Evolutionary conservation across 129 eudicot species (phyloP).

Genomic region (Mikania micrantha): DNA sequence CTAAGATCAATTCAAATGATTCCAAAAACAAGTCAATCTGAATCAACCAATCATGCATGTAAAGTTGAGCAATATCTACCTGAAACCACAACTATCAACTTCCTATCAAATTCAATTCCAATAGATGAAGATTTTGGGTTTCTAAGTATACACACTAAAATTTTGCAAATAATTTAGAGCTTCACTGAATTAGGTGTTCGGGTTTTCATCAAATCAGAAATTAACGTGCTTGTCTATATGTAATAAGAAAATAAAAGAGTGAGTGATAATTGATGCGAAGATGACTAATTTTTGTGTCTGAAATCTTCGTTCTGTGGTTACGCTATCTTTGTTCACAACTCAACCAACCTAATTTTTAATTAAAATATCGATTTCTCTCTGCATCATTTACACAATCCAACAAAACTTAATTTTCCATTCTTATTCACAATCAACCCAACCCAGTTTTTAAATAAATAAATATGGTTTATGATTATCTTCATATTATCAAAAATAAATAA

Average conservation of each 20-base stretch:
- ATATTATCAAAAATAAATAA: too few relatives aligned
- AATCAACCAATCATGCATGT: not conserved
- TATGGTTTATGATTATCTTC: too few relatives aligned
- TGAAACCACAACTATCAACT: constrained; percentile 20
- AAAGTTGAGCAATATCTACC: constrained; percentile 8
- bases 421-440: too few relatives aligned
- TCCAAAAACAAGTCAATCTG: too few relatives aligned
- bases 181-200: constrained; percentile 12
- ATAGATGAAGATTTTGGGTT: constrained; percentile 19
- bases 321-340: too few relatives aligned
- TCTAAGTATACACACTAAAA: not conserved
- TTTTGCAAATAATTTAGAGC: too few relatives aligned
- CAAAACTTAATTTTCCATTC: too few relatives aligned
- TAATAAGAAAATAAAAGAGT: not conserved
- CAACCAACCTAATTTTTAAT: too few relatives aligned
- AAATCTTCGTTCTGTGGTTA: constrained; percentile 5
- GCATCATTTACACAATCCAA: too few relatives aligned
- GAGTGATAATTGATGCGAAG: constrained; percentile 21
- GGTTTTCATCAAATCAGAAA: constrained; percentile 15
- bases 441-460: too few relatives aligned
- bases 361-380: too few relatives aligned
- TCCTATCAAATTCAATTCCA: constrained; percentile 4
- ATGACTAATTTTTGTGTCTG: too few relatives aligned
- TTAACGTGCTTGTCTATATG: not conserved
- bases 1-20: not conserved